Base-by-base conservation (phyloP, 352 stramenopile genomes). In the Phytophthora hybrid region DNA sequence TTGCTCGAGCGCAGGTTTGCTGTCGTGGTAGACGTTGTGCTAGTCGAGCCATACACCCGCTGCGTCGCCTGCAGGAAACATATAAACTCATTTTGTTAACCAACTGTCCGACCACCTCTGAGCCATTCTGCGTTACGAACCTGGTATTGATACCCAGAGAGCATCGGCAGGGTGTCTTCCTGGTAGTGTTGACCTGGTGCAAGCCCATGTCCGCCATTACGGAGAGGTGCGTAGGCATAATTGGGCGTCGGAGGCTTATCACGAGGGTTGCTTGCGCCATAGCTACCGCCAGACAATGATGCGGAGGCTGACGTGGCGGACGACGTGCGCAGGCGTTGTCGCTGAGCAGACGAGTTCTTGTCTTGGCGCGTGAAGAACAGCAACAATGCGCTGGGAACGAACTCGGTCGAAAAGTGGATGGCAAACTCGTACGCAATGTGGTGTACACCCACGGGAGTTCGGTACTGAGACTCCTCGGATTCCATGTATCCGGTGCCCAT, bases 381-480 rank as follows among this genome's bases (percentile, higher is more conserved):
- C 23, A 95, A 73, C 54, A 95, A 63, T 29, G 84, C 83, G 46
- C 82, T 85, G 0, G 88, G 88, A 14, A 93, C 59, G 63, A 95
- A 93, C 71, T 95, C 88, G n/a, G 86, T 93, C 37, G 63, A 81
- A 49, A 93, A 88, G 69, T 93, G 84, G 56, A 93, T 82, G 26
- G 70, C 64, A 37, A 95, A 92, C 66, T 95, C 86, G 61, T 88
- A 93, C 29, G 78, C 82, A 54, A 93, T 87, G 69, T 92, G 83
- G 63, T 89, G 81, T 14, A 93, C 76, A 61, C 85, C 86, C 21
- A 91, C 75, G 8, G 86, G 88, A 0, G 76, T 88, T 46, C 80
- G 83, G 55, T 88, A 88, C 72, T 87, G 73, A n/a, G 82, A 75
- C 66, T 93, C 81, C 18, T 91, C 79, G 10, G 88, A 92, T 37